Base-by-base conservation (phyloP, 2,329 filamentous ascomycete species). In the Xylariaceae sp. region DNA sequence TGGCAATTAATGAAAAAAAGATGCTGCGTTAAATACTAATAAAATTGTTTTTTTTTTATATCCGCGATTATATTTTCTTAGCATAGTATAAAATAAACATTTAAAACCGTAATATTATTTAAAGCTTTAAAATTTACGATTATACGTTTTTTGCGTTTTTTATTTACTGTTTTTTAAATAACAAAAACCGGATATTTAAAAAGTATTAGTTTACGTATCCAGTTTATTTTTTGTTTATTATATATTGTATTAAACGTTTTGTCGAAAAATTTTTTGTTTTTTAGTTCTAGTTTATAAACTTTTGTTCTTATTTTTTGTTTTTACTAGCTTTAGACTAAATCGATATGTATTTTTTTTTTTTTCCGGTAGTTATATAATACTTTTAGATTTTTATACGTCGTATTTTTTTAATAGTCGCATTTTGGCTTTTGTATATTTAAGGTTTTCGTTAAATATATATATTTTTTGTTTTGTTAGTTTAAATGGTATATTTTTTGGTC, bases 161-260 rank as follows among this genome's bases (percentile, higher is more conserved):
- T 40, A 8, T 40, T 40, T 5, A 40, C 15, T 13, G 15, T 40
- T 40, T 40, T 40, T 40, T 42, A 42, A 24, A 42, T 42, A 42
- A 42, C 21, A 29, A 42, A 42, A 26, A 42, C 15, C 6, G 26
- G 21, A 21, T 13, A 26, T 13, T 42, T 42, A 42, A 42, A 42
- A 16, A 29, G n/a, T 16, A 15, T 42, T 24, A 42, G 23, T 15
- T 42, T 16, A 8, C n/a, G 4, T 24, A 42, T 26, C 26, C 26
- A 26, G 9, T 42, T 42, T 9, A 42, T 3, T 42, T 42, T 42
- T 40, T 24, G 8, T 8, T 42, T 24, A 24, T 24, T n/a, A 24
- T 42, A 24, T 24, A 42, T 23, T 9, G 16, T 29, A 29, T 42
- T 42, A 42, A 42, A 42, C 4, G 39, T 42, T 24, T 24, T 16